A percentile compares a stretch with the other conserved stretches of the same genome.
phyloP scores from a whole-genome alignment of 305 asterid species.

The Fraxinus dipetala region DNA sequence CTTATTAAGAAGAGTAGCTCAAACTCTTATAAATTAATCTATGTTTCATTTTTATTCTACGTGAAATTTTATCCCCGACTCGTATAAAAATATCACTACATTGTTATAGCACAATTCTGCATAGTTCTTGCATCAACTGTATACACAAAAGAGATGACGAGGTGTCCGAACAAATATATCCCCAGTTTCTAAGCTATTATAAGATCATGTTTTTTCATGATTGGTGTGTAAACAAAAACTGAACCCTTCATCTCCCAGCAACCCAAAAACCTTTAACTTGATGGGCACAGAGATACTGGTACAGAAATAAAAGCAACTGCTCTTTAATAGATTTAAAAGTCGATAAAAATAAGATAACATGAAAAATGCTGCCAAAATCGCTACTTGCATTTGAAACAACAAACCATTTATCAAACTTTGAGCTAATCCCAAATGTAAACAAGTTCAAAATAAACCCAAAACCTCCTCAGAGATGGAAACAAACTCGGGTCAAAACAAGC shows the following conservation, averaged over 20 bases:
- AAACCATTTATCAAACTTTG: constrained; percentile 1
- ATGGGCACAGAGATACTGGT: not conserved
- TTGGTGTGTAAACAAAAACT: not conserved
- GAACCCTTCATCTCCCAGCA: not conserved
- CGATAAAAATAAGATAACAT: not conserved
- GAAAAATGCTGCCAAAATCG: not conserved
- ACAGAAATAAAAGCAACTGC: not conserved
- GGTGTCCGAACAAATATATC: not conserved
- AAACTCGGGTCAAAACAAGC: not conserved
- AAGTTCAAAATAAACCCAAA: not conserved
- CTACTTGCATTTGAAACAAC: not conserved
- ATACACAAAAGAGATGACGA: not conserved
- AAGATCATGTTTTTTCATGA: not conserved
- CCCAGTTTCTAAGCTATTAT: not conserved
- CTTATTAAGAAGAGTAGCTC: no score
- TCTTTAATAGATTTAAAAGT: not conserved
- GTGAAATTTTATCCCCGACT: not conserved
- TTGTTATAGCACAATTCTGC: not conserved
- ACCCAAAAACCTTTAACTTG: not conserved
- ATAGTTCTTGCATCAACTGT: not conserved
- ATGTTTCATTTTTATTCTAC: not conserved
- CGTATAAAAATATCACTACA: not conserved
- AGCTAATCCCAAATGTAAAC: not conserved
- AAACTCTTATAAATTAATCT: no score
- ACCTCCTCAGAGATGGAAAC: not conserved